phyloP scores from a whole-genome alignment of 495 filamentous ascomycete species.

The Penicillium mononematosum region DNA sequence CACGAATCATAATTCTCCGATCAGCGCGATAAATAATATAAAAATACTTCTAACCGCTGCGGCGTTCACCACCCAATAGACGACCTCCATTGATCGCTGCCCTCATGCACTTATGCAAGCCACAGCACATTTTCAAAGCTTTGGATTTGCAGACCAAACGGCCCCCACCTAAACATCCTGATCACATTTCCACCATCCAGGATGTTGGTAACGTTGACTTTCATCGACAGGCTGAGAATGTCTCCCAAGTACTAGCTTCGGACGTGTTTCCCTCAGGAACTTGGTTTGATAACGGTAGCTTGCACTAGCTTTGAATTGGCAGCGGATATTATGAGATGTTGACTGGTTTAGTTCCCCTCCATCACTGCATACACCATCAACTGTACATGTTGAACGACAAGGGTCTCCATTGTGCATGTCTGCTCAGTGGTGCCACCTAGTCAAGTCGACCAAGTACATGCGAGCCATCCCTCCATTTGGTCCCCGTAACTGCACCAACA shows the following conservation, averaged over 20 bases:
- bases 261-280: not conserved
- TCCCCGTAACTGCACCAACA: not conserved
- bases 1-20: conserved; percentile 17
- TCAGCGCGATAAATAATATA: conserved; percentile 23
- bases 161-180: conserved; percentile 7
- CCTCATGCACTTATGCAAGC: conserved; percentile 23
- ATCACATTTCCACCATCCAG: conserved; percentile 17
- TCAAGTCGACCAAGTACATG: not conserved
- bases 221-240: conserved; percentile 14
- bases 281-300: not conserved
- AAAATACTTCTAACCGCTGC: conserved; percentile 33
- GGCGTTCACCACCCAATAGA: conserved; percentile 27
- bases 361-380: not conserved
- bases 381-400: not conserved
- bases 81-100: conserved; percentile 4
- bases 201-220: conserved; percentile 8
- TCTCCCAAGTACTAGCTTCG: conserved; percentile 1
- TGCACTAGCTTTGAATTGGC: not conserved
- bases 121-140: conserved; percentile 15
- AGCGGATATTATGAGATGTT: conserved; percentile 4
- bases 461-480: not conserved
- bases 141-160: not conserved
- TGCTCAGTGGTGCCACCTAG: not conserved
- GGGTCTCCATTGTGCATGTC: not conserved
- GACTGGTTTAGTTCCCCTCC: not conserved